Percentiles rank a stretch among this genome's conserved stretches.
Conservation (phyloP, 805 yeast species). For the Hanseniaspora pseudoguilliermondii region DNA sequence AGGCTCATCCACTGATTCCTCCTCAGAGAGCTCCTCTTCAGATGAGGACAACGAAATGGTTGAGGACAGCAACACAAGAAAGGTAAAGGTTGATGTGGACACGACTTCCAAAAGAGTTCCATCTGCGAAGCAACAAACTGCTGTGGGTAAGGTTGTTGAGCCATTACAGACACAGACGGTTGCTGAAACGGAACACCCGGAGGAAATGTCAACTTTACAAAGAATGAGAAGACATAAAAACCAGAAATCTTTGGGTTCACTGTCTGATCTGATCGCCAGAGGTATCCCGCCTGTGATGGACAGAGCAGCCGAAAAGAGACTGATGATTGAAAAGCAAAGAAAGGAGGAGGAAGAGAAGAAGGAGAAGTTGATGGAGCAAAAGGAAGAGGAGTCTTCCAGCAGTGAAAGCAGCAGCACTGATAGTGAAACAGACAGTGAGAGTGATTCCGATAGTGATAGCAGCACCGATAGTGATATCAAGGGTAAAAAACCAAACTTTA, state of each 20-base stretch:
- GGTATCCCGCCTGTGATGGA: constrained; percentile 61
- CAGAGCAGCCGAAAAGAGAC: constrained; percentile 19
- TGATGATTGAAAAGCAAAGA: constrained; percentile 1
- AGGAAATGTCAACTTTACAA: constrained; percentile 2
- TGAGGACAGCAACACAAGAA: constrained; percentile 27
- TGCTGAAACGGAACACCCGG: neutral
- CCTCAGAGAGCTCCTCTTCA: constrained; percentile 27
- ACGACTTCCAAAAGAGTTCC: constrained; percentile 20
- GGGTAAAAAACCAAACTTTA: constrained; percentile 25
- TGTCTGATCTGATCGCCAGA: constrained; percentile 47
- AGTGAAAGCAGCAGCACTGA: neutral
- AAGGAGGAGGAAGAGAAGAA: constrained; percentile 10
- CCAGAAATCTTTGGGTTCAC: constrained; percentile 36
- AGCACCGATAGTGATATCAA: constrained; percentile 14
- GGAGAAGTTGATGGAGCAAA: neutral
- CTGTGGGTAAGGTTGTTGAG: neutral
- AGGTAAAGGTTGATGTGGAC: constrained; percentile 35
- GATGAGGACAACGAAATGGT: constrained; percentile 25
- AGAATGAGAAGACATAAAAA: constrained; percentile 19
- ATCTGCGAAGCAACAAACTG: constrained; percentile 11
- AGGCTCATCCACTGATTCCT: constrained; percentile 32
- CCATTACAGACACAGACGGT: neutral
- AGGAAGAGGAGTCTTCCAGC: neutral
- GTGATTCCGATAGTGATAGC: constrained; percentile 15
- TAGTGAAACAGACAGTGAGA: constrained; percentile 11